These are phyloP conservation scores for Lichtheimia ornata DNA, from an alignment of 371 early-diverging fungal species.

Conservation along the genomic window DNA sequence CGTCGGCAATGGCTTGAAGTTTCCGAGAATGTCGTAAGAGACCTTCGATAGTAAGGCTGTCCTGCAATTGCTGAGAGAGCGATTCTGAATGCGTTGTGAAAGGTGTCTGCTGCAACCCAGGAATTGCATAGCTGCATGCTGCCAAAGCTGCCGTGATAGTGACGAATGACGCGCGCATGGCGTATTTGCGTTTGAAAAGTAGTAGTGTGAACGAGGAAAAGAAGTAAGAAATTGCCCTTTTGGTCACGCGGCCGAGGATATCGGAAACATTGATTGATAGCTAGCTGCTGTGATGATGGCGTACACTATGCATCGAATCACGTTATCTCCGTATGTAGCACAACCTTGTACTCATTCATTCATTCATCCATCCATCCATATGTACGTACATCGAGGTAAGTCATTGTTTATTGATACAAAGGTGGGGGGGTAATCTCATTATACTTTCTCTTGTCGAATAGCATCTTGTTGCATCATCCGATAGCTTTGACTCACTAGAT, in stretches of 20 bases:
- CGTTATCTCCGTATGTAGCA: too few species aligned
- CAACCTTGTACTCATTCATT: too few species aligned
- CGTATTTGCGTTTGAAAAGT: not conserved
- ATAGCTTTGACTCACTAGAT: too few species aligned
- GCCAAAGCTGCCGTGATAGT: conserved; percentile 6
- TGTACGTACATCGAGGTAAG: too few species aligned
- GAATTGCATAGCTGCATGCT: not conserved
- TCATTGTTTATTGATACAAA: too few species aligned
- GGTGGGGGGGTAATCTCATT: too few species aligned
- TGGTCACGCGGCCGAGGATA: not conserved
- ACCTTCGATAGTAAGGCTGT: conserved; percentile 13
- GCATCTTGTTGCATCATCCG: too few species aligned
- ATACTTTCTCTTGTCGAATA: too few species aligned
- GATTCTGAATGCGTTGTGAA: not conserved
- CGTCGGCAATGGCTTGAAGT: conserved; percentile 14
- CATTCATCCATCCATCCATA: too few species aligned
- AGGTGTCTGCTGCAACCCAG: not conserved
- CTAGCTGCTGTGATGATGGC: too few species aligned
- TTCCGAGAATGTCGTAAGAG: conserved; percentile 17
- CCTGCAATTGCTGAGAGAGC: conserved; percentile 11
- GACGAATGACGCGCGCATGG: not conserved
- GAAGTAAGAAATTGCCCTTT: not conserved
- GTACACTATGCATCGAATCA: too few species aligned
- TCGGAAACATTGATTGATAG: too few species aligned
- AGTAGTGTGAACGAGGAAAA: not conserved